Evolutionary conservation across 345 rosid genomes (phyloP).

Genomic region (Eutrema heterophyllum): DNA sequence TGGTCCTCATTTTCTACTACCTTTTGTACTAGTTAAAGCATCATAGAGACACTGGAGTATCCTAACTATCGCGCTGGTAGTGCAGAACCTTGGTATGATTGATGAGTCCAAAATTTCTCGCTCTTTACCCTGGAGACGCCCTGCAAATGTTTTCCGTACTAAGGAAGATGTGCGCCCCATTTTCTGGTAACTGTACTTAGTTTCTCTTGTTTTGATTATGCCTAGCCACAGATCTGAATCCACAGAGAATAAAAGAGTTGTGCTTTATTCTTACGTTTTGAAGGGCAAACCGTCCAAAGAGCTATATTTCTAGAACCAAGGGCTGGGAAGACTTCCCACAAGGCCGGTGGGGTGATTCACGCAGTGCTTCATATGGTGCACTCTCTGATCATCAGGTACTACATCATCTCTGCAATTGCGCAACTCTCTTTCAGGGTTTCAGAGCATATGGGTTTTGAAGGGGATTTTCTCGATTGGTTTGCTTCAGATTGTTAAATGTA

Average conservation of each 20-base stretch:
- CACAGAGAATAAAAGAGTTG: background rate
- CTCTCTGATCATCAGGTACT: slow-evolving; percentile 81
- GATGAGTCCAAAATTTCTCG: slow-evolving; percentile 84
- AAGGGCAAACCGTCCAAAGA: slow-evolving; percentile 99
- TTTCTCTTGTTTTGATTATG: slow-evolving; percentile 3
- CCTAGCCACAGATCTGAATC: background rate
- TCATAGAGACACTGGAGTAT: background rate
- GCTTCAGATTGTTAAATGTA: background rate
- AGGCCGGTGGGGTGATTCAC: slow-evolving; percentile 95
- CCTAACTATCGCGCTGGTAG: slow-evolving; percentile 27
- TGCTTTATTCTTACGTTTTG: slow-evolving; percentile 20
- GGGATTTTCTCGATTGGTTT: background rate
- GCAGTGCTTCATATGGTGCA: slow-evolving; percentile 82
- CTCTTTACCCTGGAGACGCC: slow-evolving; percentile 87
- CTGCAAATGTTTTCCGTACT: slow-evolving; percentile 82
- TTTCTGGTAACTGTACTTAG: slow-evolving; percentile 60
- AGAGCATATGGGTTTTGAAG: background rate
- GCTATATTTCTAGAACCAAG: slow-evolving; percentile 80
- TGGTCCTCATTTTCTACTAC: background rate
- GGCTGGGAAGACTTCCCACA: slow-evolving; percentile 91
- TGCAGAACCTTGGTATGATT: slow-evolving; percentile 89
- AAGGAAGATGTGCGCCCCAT: slow-evolving; percentile 97
- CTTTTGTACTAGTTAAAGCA: background rate
- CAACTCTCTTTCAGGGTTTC: background rate
- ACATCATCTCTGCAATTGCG: background rate